Percentiles rank a stretch among this genome's conserved stretches.
Conservation (phyloP, 73 alveolate genomes). For the Tetrahymena thermophila region DNA sequence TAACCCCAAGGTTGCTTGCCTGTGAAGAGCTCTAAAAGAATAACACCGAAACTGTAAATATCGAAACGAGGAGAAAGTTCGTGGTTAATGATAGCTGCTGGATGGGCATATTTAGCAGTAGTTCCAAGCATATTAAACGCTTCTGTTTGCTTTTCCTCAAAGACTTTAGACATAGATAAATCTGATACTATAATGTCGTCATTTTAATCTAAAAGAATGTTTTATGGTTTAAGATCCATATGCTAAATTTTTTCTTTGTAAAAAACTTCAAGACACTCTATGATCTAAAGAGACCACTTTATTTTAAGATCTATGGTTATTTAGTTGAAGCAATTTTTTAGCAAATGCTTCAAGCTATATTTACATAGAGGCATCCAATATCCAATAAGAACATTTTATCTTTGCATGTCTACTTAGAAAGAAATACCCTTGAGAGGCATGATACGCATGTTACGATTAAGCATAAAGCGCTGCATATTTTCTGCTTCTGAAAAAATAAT, state of each 20-base stretch:
- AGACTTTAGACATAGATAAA: neutral
- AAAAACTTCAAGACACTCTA: neutral
- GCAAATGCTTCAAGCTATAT: neutral
- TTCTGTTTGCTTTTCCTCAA: neutral
- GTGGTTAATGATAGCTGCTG: neutral
- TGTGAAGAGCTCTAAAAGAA: neutral
- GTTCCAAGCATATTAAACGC: neutral
- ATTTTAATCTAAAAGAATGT: neutral
- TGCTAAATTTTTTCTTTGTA: neutral
- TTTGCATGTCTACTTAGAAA: neutral
- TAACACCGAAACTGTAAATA: neutral
- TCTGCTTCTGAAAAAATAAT: neutral
- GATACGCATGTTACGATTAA: neutral
- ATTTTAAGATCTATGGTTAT: neutral
- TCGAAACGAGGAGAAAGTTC: neutral
- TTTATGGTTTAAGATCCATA: neutral
- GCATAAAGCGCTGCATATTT: constrained; percentile 1
- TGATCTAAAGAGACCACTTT: neutral
- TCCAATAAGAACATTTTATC: neutral
- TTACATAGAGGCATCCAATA: neutral
- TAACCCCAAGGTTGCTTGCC: neutral
- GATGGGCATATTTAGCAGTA: neutral
- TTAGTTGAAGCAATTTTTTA: neutral
- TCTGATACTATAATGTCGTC: neutral
- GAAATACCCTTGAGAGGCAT: neutral